Evolutionary conservation across 2,329 filamentous ascomycete genomes (phyloP).

Genomic region (Pyrenochaeta sp.): DNA sequence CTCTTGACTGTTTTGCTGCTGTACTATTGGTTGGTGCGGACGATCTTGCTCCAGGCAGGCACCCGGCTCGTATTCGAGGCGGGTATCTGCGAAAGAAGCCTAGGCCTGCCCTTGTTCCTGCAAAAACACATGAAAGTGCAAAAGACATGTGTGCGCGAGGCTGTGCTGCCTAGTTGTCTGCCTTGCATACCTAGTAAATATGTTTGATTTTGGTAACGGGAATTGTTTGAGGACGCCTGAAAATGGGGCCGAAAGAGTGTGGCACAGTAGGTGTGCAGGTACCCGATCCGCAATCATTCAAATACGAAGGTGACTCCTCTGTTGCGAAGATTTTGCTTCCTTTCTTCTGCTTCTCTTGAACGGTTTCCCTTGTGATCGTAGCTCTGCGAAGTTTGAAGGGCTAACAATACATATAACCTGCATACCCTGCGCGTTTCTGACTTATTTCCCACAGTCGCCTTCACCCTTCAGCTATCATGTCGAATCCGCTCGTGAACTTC

Average conservation of each 20-base stretch:
- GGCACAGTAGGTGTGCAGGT: no score
- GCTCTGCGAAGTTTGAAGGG: not conserved
- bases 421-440: not conserved
- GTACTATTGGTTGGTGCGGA: no score
- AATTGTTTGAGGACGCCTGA: not conserved
- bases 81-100: not conserved
- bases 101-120: not conserved
- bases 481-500: slow-evolving; percentile 14
- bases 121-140: not conserved
- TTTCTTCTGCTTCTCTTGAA: no score
- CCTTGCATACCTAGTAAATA: not conserved
- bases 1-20: no score
- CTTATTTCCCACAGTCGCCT: not conserved
- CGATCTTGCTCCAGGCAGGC: not conserved
- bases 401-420: not conserved
- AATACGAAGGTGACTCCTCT: no score
- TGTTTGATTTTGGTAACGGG: not conserved
- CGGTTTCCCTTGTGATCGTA: no score
- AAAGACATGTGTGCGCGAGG: not conserved
- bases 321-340: no score
- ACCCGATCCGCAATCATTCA: no score
- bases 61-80: not conserved
- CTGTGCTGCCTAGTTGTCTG: slow-evolving; percentile 1
- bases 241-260: not conserved
- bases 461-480: not conserved